Base-by-base conservation (phyloP, 495 filamentous ascomycete species). In the Trichoderma parareesei region DNA sequence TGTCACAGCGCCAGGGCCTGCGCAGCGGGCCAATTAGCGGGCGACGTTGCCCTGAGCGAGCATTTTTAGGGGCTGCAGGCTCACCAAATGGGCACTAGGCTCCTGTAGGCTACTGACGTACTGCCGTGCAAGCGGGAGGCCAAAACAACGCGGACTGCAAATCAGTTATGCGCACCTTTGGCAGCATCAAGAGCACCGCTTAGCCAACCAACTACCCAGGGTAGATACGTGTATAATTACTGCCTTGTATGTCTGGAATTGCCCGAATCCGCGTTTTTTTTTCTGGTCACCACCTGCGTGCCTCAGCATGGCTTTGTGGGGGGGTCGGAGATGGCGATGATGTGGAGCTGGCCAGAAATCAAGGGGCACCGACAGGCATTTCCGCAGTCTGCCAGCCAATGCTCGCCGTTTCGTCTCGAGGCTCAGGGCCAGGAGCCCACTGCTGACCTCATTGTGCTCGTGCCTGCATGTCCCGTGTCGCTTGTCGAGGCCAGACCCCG, bases 251-350 rank as follows among this genome's bases (percentile, higher is more conserved):
- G 11, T 48, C 44, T 11, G 44, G 44, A 48, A 48, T 2, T 27
- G 27, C 27, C 27, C 27, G 27, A 27, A 27, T 27, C 27, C 27
- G 27, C 27, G 44, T 48, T 48, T 11, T 48, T 48, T 11, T 48
- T 18, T 48, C n/a, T 48, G 44, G 13, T 48, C n/a, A 13, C n/a
- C 44, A 13, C 13, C 44, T 48, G 44, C 44, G 27, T 61, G 60
- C 60, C 38, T n/a, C 60, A 37, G 41, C 60, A 43, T 43, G 60
- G 60, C 60, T 41, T 42, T 61, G 38, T 61, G 60, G 60, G 60
- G 60, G 41, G 27, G 53, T 33, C 53, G 53, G 53, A 57, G 53
- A 57, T 57, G 53, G 53, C 53, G 53, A 57, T 27, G 53, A 57
- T 57, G 53, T 57, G 53, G 53, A 57, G 53, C 53, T 57, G 53